phyloP scores from a whole-genome alignment of 2,329 filamentous ascomycete genomes.

The Calonectria honghensis region DNA sequence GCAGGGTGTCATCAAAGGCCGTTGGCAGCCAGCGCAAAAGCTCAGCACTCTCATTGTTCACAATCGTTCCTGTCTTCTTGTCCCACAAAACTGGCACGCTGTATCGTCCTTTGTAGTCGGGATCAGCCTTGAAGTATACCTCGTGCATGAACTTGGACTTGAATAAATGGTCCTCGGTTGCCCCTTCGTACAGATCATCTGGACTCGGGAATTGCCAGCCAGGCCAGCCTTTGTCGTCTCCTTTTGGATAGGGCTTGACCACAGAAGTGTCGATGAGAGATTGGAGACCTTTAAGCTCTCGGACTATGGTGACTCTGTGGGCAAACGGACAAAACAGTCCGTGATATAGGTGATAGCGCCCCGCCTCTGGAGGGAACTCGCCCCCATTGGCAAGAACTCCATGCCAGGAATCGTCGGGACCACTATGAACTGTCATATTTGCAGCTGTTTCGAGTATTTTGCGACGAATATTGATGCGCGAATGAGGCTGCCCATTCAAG shows the following conservation, averaged over 20 bases:
- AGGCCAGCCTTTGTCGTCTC: constrained; percentile 77
- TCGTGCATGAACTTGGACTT: constrained; percentile 80
- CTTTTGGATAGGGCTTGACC: constrained; percentile 80
- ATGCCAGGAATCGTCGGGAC: constrained; percentile 53
- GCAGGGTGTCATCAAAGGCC: constrained; percentile 79
- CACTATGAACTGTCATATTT: constrained; percentile 46
- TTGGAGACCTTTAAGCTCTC: constrained; percentile 83
- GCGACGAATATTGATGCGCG: neutral
- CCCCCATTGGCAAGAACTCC: constrained; percentile 42
- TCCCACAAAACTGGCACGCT: constrained; percentile 85
- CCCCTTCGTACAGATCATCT: constrained; percentile 72
- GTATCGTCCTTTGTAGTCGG: constrained; percentile 81
- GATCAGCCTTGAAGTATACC: constrained; percentile 81
- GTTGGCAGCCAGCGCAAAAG: constrained; percentile 89
- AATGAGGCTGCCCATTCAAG: neutral
- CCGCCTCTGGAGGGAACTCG: constrained; percentile 73
- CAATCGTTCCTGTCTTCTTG: constrained; percentile 79
- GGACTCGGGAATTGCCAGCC: constrained; percentile 76
- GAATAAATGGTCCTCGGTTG: constrained; percentile 78
- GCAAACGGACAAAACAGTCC: constrained; percentile 79
- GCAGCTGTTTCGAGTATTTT: neutral
- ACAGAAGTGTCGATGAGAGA: constrained; percentile 79
- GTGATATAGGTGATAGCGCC: constrained; percentile 77
- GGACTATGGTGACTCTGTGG: constrained; percentile 82
- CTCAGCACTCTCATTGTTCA: constrained; percentile 88